Evolutionary conservation across 2,329 filamentous ascomycete genomes (phyloP).

Genomic region (Xylaria sp.): DNA sequence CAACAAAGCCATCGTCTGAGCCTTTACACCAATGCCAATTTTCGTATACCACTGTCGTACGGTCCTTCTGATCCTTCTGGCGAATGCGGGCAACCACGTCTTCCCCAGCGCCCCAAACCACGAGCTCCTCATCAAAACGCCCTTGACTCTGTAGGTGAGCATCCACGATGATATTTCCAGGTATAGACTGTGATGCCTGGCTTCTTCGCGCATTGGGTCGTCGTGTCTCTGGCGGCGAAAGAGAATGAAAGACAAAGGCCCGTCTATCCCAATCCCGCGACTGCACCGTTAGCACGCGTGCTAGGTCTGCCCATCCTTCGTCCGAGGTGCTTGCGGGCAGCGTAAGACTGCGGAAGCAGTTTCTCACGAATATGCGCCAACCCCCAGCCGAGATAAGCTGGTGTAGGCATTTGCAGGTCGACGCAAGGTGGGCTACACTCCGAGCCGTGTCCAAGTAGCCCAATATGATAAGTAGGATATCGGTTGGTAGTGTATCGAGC

Average conservation of each 20-base stretch:
- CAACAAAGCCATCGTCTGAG: constrained; percentile 52
- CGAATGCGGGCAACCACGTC: constrained; percentile 59
- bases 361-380: constrained; percentile 63
- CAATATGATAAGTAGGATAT: constrained; percentile 62
- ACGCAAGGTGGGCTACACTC: constrained; percentile 57
- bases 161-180: constrained; percentile 61
- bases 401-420: constrained; percentile 55
- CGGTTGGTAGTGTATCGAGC: constrained; percentile 60
- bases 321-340: constrained; percentile 45
- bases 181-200: constrained; percentile 50
- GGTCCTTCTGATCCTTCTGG: constrained; percentile 46
- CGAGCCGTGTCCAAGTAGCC: constrained; percentile 60
- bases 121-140: constrained; percentile 55
- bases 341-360: constrained; percentile 56
- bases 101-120: constrained; percentile 64
- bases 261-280: constrained; percentile 65
- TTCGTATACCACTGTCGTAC: constrained; percentile 32
- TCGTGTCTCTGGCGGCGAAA: constrained; percentile 32
- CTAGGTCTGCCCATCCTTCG: constrained; percentile 50
- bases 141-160: constrained; percentile 53
- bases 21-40: constrained; percentile 57
- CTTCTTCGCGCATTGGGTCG: constrained; percentile 20
- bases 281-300: constrained; percentile 61
- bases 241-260: constrained; percentile 55
- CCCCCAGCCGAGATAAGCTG: constrained; percentile 55